phyloP scores from a whole-genome alignment of 192 early-diverging fungal genomes.

The Haplosporangium gracile region DNA sequence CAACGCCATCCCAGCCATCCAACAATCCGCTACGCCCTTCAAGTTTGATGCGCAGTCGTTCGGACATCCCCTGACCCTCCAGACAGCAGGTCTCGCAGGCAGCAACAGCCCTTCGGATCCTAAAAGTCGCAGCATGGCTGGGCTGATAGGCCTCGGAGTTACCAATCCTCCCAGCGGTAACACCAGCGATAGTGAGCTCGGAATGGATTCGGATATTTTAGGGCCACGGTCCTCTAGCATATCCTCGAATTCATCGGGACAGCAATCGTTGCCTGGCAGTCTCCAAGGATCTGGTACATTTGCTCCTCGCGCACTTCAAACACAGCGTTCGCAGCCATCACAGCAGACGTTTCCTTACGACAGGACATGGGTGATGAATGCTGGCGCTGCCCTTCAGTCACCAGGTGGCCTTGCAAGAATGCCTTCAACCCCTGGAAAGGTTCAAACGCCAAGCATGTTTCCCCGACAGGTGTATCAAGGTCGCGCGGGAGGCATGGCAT shows the following conservation, averaged over 20 bases:
- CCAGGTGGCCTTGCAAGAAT: conserved; percentile 10
- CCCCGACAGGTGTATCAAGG: conserved; percentile 8
- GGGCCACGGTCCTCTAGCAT: conserved; percentile 16
- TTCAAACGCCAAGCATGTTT: conserved; percentile 18
- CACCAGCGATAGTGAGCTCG: conserved; percentile 11
- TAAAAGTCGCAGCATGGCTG: background rate
- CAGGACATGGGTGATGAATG: conserved; percentile 16
- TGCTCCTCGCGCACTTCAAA: background rate
- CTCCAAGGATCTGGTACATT: conserved; percentile 8
- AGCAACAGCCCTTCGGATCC: background rate
- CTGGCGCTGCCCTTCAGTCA: conserved; percentile 7
- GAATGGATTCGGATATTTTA: background rate
- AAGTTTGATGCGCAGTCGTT: conserved; percentile 15
- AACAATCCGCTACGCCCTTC: conserved; percentile 17
- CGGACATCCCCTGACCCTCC: background rate
- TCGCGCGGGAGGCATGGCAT: background rate
- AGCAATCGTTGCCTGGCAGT: conserved; percentile 16
- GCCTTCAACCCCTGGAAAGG: background rate
- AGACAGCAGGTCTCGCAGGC: background rate
- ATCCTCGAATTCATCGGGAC: conserved; percentile 18
- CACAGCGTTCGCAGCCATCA: conserved; percentile 19
- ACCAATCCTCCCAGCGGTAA: conserved; percentile 13
- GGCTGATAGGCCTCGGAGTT: conserved; percentile 16
- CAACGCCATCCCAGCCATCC: background rate
- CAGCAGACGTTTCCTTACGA: background rate